phyloP scores from a whole-genome alignment of 2,329 filamentous ascomycete genomes.

The Alternaria metachromatica region DNA sequence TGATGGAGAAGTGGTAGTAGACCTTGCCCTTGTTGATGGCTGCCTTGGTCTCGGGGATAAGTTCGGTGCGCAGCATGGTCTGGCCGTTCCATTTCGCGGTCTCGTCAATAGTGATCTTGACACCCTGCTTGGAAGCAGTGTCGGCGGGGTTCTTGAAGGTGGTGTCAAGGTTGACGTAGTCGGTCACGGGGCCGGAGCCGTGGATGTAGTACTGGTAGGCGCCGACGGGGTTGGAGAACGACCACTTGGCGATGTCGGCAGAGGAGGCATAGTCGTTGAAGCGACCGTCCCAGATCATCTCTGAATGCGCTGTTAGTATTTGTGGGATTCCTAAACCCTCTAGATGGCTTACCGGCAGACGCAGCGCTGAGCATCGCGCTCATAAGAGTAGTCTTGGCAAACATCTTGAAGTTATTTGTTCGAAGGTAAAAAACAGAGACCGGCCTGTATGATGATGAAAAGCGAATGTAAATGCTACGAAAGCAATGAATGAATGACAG shows the following conservation, averaged over 20 bases:
- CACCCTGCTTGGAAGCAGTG: conserved; percentile 65
- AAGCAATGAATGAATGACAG: conserved; percentile 27
- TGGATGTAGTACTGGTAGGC: conserved; percentile 82
- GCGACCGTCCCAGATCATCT: conserved; percentile 68
- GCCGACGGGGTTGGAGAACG: conserved; percentile 70
- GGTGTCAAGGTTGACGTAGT: conserved; percentile 68
- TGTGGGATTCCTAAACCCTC: not conserved
- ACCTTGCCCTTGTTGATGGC: conserved; percentile 70
- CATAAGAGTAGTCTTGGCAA: conserved; percentile 39
- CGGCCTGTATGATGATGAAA: conserved; percentile 28
- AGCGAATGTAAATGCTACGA: conserved; percentile 16
- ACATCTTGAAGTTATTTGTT: conserved; percentile 33
- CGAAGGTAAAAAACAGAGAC: conserved; percentile 27
- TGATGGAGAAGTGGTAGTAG: conserved; percentile 76
- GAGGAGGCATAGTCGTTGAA: conserved; percentile 66
- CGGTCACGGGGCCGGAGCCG: conserved; percentile 61
- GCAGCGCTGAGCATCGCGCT: conserved; percentile 42
- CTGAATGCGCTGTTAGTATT: conserved; percentile 42
- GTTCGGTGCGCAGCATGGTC: conserved; percentile 72
- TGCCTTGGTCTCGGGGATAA: conserved; percentile 73
- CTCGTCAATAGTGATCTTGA: conserved; percentile 70
- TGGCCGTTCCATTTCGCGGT: conserved; percentile 75
- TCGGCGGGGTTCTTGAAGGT: conserved; percentile 71
- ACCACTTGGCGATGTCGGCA: conserved; percentile 66
- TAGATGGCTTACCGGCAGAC: conserved; percentile 33